Conservation (phyloP, 306 rosid genomes). For the Oxytropis ochrocephala region DNA sequence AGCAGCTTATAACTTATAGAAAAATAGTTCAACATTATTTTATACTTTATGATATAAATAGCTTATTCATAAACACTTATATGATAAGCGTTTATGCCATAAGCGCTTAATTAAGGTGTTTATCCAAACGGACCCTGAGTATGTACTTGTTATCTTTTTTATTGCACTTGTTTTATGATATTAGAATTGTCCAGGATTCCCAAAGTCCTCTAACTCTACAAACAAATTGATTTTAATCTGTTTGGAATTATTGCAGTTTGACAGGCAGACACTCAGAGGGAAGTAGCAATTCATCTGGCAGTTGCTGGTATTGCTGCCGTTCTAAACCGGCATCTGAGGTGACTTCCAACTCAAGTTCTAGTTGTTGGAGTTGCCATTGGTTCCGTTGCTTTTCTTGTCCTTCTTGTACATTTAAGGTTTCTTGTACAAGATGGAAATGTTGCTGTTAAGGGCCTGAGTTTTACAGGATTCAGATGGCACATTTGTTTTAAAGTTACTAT, state of each 20-base stretch:
- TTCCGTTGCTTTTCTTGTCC: constrained; percentile 24
- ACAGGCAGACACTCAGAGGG: constrained; percentile 15
- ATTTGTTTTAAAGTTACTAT: constrained; percentile 6
- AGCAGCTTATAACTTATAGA: too few species aligned
- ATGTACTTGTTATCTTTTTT: neutral
- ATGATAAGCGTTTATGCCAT: too few species aligned
- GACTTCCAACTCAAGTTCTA: constrained; percentile 6
- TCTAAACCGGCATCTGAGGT: constrained; percentile 3
- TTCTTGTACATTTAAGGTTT: constrained; percentile 6
- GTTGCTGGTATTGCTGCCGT: constrained; percentile 25
- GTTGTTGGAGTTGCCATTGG: constrained; percentile 5
- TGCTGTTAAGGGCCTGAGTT: constrained; percentile 28
- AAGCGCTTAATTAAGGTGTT: too few species aligned
- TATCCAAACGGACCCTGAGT: neutral
- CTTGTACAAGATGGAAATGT: constrained; percentile 26
- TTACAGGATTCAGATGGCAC: constrained; percentile 8
- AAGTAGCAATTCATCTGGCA: neutral
- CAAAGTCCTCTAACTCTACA: neutral
- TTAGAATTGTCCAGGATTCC: neutral
- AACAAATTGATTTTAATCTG: constrained; percentile 3
- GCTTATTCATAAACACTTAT: too few species aligned
- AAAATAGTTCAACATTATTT: too few species aligned
- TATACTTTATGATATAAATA: too few species aligned
- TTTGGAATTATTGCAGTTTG: constrained; percentile 43
- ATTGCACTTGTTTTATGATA: neutral